These are phyloP conservation scores for Candida insectalens DNA, from an alignment of 805 yeast species.

Conservation along the genomic window DNA sequence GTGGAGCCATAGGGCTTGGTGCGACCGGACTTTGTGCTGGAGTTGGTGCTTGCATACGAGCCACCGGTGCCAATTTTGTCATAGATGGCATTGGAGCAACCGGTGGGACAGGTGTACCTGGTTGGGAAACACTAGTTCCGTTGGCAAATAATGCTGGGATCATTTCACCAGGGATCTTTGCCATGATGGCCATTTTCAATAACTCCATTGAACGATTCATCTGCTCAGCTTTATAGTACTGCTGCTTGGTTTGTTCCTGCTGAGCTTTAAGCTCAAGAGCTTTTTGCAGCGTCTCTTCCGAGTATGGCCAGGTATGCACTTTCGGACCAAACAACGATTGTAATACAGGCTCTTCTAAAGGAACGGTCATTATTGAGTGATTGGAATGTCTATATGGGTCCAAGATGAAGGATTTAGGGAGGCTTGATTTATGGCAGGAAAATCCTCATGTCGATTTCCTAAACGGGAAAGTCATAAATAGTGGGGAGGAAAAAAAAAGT, in stretches of 20 bases:
- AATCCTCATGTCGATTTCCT: no score
- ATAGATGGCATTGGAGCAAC: constrained; percentile 6
- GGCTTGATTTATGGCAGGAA: neutral
- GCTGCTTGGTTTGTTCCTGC: constrained; percentile 79
- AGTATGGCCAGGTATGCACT: constrained; percentile 40
- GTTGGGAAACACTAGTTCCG: constrained; percentile 2
- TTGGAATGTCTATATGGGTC: neutral
- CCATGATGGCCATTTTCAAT: constrained; percentile 46
- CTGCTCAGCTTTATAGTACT: constrained; percentile 56
- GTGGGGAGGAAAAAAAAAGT: neutral
- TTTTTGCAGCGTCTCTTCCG: constrained; percentile 47
- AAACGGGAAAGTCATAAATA: neutral
- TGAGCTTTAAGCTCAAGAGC: constrained; percentile 55
- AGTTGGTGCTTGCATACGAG: constrained; percentile 5
- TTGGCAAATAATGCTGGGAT: constrained; percentile 56
- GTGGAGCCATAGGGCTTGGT: neutral
- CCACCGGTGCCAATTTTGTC: constrained; percentile 5
- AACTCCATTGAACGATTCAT: constrained; percentile 52
- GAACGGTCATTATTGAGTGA: neutral
- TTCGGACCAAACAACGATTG: constrained; percentile 43
- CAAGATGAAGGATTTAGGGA: no score
- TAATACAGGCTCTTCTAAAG: constrained; percentile 25
- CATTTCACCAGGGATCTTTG: constrained; percentile 54
- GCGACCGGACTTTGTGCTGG: neutral
- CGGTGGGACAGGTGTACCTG: constrained; percentile 5